Conservation (phyloP, 768 basidiomycete genomes). For the Steccherinum ochraceum region DNA sequence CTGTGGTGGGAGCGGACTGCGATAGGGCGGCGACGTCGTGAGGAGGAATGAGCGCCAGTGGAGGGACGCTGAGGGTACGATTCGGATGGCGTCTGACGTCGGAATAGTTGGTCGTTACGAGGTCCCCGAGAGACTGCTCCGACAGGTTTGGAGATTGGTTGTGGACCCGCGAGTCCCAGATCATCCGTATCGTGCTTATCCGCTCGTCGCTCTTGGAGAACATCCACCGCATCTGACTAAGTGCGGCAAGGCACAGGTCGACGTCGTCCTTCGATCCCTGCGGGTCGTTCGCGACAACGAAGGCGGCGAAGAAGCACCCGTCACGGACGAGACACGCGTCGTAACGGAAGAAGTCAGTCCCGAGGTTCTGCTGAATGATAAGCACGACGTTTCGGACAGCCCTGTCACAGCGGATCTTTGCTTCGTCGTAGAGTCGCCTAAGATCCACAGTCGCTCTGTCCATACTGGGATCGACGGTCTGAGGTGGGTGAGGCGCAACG, state of each 20-base stretch:
- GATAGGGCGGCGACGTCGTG: slow-evolving; percentile 1
- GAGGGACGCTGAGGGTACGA: slow-evolving; percentile 20
- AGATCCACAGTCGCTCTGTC: slow-evolving; percentile 23
- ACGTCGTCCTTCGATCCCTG: slow-evolving; percentile 44
- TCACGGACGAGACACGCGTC: slow-evolving; percentile 84
- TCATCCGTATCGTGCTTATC: slow-evolving; percentile 48
- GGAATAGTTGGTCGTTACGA: slow-evolving; percentile 6
- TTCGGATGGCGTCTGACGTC: slow-evolving; percentile 14
- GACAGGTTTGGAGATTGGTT: not conserved
- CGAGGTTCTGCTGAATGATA: slow-evolving; percentile 43
- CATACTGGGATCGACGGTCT: slow-evolving; percentile 14
- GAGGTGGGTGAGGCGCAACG: slow-evolving; percentile 23
- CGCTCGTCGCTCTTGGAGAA: slow-evolving; percentile 71
- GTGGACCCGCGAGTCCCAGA: slow-evolving; percentile 30
- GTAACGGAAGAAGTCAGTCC: slow-evolving; percentile 65
- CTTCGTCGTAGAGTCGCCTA: slow-evolving; percentile 34
- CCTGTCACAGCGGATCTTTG: slow-evolving; percentile 36
- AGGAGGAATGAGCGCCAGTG: slow-evolving; percentile 11
- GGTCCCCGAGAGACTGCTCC: not conserved
- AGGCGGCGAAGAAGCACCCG: slow-evolving; percentile 84
- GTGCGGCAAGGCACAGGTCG: slow-evolving; percentile 58
- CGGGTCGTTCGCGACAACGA: slow-evolving; percentile 56
- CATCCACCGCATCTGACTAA: slow-evolving; percentile 80
- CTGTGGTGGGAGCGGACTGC: slow-evolving; percentile 17
- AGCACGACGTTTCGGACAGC: slow-evolving; percentile 41